Evolutionary conservation across 108 stramenopile species (phyloP), one percentile per base, ranked within the genome.

Genomic region (Bacterosira constricta): DNA sequence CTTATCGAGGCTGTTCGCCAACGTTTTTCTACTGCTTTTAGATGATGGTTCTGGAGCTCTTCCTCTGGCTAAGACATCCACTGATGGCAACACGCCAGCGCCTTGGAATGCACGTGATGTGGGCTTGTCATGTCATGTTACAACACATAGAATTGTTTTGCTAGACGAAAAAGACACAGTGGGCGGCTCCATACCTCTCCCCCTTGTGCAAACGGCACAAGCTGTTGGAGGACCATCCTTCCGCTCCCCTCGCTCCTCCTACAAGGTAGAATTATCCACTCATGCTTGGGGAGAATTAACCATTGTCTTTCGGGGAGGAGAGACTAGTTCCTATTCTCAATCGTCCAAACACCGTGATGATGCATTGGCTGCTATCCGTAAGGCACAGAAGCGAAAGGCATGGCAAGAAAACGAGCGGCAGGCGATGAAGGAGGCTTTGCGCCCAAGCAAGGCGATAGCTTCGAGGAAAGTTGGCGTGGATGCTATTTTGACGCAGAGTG

Each of bases 401-500:
- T 94, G 93, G 93, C 76, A 86, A 68, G 58, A 55, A 15, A 76
- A 68, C 18, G 62, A 72, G 37, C 81, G 84, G 38, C 34, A 71
- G 31, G 68, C 77, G 4, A 49, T 45, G 82, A 83, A 74, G 45
- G 75, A 82, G 39, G 85, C 21, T 10, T 11, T 26, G 37, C 63
- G 47, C 18, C 75, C 56, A 27, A 82, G 60, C 36, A 59, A 35
- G 0, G 49, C 38, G 10, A 47, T 69, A 39, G 61, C 62, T 30
- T 46, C 63, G 13, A 69, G 46, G 11, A 80, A 75, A 41, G 79
- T 80, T 12, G 93, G 93, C 0, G 82, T 94, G 23, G 93, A 91
- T 86, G 86, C 86, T 2, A 89, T 94, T 29, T 23, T 90, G 58
- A 76, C 89, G 31, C 87, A 82, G 69, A 83, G 81, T 64, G 62